A percentile compares a stretch with the other conserved stretches of the same genome.
phyloP scores from a whole-genome alignment of 2,329 filamentous ascomycete genomes.

The Pezicula neosporulosa region DNA sequence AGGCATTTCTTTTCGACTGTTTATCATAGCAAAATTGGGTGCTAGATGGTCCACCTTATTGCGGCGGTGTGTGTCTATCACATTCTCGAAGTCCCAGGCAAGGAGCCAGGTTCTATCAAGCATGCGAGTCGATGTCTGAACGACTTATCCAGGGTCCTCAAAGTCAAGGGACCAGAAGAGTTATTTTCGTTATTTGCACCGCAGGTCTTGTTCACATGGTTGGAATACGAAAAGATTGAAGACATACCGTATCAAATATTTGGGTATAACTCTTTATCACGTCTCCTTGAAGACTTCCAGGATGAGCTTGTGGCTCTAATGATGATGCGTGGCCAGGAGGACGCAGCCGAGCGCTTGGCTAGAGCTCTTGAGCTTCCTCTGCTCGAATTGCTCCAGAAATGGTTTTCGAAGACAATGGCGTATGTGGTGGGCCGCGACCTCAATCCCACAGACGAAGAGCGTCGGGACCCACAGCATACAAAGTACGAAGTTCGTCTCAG shows the following conservation, averaged over 20 bases:
- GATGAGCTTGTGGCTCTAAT: conserved; percentile 78
- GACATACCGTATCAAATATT: conserved; percentile 84
- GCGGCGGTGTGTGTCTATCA: conserved; percentile 87
- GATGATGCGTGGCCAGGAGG: conserved; percentile 73
- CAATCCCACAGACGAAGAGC: conserved; percentile 35
- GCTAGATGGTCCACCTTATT: conserved; percentile 83
- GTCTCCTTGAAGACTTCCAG: conserved; percentile 68
- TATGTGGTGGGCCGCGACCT: conserved; percentile 82
- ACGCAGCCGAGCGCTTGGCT: conserved; percentile 59
- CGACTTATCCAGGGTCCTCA: conserved; percentile 61
- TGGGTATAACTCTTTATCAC: conserved; percentile 64
- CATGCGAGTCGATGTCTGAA: conserved; percentile 73
- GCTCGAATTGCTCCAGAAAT: conserved; percentile 56
- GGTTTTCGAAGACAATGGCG: conserved; percentile 76
- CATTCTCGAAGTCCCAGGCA: conserved; percentile 86
- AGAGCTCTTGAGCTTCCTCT: conserved; percentile 50
- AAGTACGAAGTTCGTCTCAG: conserved; percentile 66
- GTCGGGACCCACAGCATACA: conserved; percentile 37
- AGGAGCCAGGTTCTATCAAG: conserved; percentile 57
- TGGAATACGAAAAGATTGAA: conserved; percentile 62
- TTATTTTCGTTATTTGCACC: conserved; percentile 83
- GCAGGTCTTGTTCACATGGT: conserved; percentile 89
- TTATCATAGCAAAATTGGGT: conserved; percentile 72
- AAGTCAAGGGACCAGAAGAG: conserved; percentile 61
- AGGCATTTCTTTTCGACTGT: conserved; percentile 80